phyloP scores from a whole-genome alignment of 2,329 filamentous ascomycete species.

The Ampelomyces quisqualis region DNA sequence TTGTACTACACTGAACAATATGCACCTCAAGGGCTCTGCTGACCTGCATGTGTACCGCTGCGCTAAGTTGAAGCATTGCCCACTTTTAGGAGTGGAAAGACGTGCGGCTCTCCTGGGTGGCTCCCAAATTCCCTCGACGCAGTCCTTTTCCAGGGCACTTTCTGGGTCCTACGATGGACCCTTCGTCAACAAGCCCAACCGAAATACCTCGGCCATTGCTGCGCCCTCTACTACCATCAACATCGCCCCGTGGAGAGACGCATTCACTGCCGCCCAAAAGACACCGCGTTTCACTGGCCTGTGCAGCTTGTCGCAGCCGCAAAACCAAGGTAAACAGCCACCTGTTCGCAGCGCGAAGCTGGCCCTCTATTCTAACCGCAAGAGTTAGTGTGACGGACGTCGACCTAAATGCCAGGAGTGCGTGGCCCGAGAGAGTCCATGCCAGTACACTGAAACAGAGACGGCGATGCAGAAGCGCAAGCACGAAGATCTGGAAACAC shows the following conservation, averaged over 20 bases:
- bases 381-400: slow-evolving; percentile 16
- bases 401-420: slow-evolving; percentile 21
- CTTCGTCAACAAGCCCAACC: slow-evolving; percentile 1
- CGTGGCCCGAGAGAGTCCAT: slow-evolving; percentile 10
- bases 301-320: slow-evolving; percentile 18
- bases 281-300: slow-evolving; percentile 17
- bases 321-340: slow-evolving; percentile 18
- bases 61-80: neutral
- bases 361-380: neutral
- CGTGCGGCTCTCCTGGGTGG: too few relatives aligned
- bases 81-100: neutral
- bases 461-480: slow-evolving; percentile 14
- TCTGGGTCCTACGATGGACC: slow-evolving; percentile 1
- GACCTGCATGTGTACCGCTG: slow-evolving; percentile 1
- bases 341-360: neutral
- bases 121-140: too few relatives aligned
- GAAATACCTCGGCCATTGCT: slow-evolving; percentile 8
- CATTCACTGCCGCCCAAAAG: slow-evolving; percentile 11
- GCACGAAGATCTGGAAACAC: slow-evolving; percentile 15
- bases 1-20: neutral
- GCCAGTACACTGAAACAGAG: slow-evolving; percentile 20
- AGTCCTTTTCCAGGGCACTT: neutral
- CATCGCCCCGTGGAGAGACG: slow-evolving; percentile 8
- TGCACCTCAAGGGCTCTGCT: neutral
- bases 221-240: slow-evolving; percentile 16